Base-by-base conservation (phyloP, 208 protist species). In the Acanthamoeba sp. region DNA sequence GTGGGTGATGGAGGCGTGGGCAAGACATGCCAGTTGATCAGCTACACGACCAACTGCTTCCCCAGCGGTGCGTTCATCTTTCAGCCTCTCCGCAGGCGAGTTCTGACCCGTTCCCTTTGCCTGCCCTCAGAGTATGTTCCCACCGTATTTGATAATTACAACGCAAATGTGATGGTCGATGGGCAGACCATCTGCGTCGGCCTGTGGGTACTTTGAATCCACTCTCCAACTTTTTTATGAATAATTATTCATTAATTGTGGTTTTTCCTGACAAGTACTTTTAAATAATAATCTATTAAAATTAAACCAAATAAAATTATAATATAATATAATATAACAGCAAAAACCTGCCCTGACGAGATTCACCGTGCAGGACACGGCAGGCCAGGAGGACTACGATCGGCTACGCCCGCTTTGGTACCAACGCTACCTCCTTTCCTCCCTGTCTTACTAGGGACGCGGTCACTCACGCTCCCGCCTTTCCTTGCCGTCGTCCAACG, bases 351-450 rank as follows among this genome's bases (percentile, higher is more conserved):
- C n/a, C 24, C 27, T 96, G 2, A 97, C 96, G 96, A 96, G 48
- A 6, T 20, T 62, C 20, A 2, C n/a, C 12, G 22, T 73, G 27
- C 27, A 52, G 73, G 64, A 98, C 94, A 97, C 96, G 38, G 96
- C 97, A 29, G 97, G 96, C 32, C 97, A 98, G 95, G 97, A 98
- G 90, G 98, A 99, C 92, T 98, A 98, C 93, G 98, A 98, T 64
- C 95, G 97, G 64, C 95, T 98, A 24, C 66, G 98, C 9, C 97
- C 97, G 40, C 96, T 98, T 1, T 96, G 80, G 24, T 98, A 50
- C 45, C 5, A 32, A 29, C 24, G 24, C 20, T 20, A 24, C 52
- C 52, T 59, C 52, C 52, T 59, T 59, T 20, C 52, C 52, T 20
- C 52, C 52, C 52, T 20, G 14, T 59, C 52, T 20, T 59, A 10